phyloP scores from a whole-genome alignment of 106 monocot species.

The Apostasia shenzhenica region DNA sequence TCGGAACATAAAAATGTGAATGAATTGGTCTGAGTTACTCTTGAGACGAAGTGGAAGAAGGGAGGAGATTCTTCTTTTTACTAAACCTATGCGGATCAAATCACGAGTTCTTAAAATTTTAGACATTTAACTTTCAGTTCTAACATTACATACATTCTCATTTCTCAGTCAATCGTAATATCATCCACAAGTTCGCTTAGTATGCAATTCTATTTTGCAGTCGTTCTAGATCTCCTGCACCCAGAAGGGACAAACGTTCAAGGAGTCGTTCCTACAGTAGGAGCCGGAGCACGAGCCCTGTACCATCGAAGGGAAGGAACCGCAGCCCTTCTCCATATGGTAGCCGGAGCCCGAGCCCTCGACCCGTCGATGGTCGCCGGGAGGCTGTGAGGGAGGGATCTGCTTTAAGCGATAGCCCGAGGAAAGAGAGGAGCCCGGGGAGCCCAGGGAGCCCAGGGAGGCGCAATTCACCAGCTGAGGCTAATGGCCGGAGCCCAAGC shows the following conservation, averaged over 20 bases:
- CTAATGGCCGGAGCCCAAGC: slow-evolving; percentile 21
- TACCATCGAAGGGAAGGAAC: slow-evolving; percentile 31
- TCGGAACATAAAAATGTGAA: too few relatives aligned
- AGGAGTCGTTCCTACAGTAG: slow-evolving; percentile 58
- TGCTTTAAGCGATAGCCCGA: slow-evolving; percentile 56
- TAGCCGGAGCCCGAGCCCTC: slow-evolving; percentile 58
- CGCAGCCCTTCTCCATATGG: slow-evolving; percentile 41
- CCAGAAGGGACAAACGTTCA: slow-evolving; percentile 57
- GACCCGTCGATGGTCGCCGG: slow-evolving; percentile 24
- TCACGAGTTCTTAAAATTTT: too few relatives aligned
- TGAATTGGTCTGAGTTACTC: too few relatives aligned
- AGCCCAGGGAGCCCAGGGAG: too few relatives aligned
- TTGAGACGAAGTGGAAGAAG: too few relatives aligned
- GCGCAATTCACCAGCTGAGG: background rate
- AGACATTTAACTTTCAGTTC: too few relatives aligned
- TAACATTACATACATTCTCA: too few relatives aligned
- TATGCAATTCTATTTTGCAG: slow-evolving; percentile 15
- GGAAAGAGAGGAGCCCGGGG: slow-evolving; percentile 23
- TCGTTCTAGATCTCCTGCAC: slow-evolving; percentile 70
- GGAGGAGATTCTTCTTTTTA: too few relatives aligned
- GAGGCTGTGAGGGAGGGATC: slow-evolving; percentile 37
- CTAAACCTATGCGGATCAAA: too few relatives aligned
- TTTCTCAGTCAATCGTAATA: too few relatives aligned
- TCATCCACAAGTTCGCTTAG: too few relatives aligned
- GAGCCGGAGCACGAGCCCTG: slow-evolving; percentile 45